A percentile compares a stretch with the other conserved stretches of the same genome.
Evolutionary conservation across 768 basidiomycete genomes (phyloP).

Genomic region (Phlegmacium glaucopus): DNA sequence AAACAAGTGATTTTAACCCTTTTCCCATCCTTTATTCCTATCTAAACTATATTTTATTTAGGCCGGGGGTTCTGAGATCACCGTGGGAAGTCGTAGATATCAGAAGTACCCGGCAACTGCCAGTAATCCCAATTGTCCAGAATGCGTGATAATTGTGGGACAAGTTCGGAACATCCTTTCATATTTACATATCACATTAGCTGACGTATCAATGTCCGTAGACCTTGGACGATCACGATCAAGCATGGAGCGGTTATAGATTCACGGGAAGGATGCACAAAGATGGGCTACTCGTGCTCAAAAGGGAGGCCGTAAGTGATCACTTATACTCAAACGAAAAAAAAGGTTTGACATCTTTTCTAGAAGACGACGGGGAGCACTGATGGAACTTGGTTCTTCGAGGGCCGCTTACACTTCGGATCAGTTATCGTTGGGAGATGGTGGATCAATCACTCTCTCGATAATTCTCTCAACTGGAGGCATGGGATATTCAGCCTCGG

Average conservation of each 20-base stretch:
- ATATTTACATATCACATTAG: slow-evolving; percentile 1
- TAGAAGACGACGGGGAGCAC: slow-evolving; percentile 40
- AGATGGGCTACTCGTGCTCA: slow-evolving; percentile 59
- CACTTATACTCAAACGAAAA: slow-evolving; percentile 1
- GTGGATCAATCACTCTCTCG: slow-evolving; percentile 25
- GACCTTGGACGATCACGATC: slow-evolving; percentile 52
- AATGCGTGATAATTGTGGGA: slow-evolving; percentile 28
- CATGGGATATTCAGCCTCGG: slow-evolving; percentile 57
- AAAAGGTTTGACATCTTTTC: slow-evolving; percentile 1
- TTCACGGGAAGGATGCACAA: slow-evolving; percentile 56
- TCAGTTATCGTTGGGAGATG: slow-evolving; percentile 53
- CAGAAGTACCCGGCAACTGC: slow-evolving; percentile 7
- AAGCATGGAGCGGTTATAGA: slow-evolving; percentile 64
- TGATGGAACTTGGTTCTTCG: slow-evolving; percentile 53
- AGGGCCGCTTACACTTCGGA: slow-evolving; percentile 49
- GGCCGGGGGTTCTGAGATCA: slow-evolving; percentile 11
- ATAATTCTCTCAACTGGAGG: slow-evolving; percentile 33
- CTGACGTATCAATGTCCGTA: slow-evolving; percentile 20
- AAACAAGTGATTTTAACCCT: slow-evolving; percentile 10
- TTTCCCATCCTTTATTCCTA: not conserved
- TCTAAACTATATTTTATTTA: slow-evolving; percentile 7
- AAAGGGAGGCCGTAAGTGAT: slow-evolving; percentile 54
- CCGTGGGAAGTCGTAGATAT: slow-evolving; percentile 15
- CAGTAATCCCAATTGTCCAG: not conserved
- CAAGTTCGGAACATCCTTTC: slow-evolving; percentile 30